Conservation (phyloP, 352 stramenopile genomes). For the Thraustotheca clavata region DNA sequence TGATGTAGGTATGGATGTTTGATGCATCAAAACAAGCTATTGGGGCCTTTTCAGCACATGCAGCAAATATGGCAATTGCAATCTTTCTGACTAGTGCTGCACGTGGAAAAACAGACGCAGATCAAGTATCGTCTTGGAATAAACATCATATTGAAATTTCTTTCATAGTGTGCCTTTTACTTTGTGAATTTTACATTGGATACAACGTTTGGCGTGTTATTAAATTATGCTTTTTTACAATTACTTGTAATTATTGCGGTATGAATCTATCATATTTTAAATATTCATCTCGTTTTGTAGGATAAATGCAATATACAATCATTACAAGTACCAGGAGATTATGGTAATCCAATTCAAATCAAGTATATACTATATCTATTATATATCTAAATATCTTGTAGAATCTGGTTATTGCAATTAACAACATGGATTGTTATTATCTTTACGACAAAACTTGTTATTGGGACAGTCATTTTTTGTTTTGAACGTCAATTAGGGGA, state of each 20-base stretch:
- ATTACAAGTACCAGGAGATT: conserved; percentile 62
- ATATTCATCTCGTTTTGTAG: conserved; percentile 32
- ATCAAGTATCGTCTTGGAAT: conserved; percentile 3
- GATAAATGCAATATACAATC: conserved; percentile 22
- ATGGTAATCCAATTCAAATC: conserved; percentile 58
- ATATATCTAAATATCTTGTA: not conserved
- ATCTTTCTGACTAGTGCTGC: conserved; percentile 11
- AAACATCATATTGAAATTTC: not conserved
- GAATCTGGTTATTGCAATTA: conserved; percentile 65
- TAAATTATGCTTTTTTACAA: conserved; percentile 77
- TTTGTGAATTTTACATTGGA: conserved; percentile 87
- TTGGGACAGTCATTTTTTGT: conserved; percentile 60
- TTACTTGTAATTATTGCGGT: conserved; percentile 40
- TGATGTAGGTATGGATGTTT: conserved; percentile 20
- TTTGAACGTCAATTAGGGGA: conserved; percentile 54
- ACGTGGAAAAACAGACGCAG: not conserved
- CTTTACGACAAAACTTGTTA: conserved; percentile 67
- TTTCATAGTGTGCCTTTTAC: conserved; percentile 66
- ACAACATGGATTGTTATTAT: conserved; percentile 77
- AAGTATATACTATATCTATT: conserved; percentile 21
- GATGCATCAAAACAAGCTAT: conserved; percentile 21
- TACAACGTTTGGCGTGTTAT: conserved; percentile 72
- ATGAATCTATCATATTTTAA: conserved; percentile 13
- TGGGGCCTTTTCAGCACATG: conserved; percentile 10
- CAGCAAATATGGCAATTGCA: conserved; percentile 14